Conservation (phyloP, 148 eudicot species). For the Fagopyrum homotropicum region DNA sequence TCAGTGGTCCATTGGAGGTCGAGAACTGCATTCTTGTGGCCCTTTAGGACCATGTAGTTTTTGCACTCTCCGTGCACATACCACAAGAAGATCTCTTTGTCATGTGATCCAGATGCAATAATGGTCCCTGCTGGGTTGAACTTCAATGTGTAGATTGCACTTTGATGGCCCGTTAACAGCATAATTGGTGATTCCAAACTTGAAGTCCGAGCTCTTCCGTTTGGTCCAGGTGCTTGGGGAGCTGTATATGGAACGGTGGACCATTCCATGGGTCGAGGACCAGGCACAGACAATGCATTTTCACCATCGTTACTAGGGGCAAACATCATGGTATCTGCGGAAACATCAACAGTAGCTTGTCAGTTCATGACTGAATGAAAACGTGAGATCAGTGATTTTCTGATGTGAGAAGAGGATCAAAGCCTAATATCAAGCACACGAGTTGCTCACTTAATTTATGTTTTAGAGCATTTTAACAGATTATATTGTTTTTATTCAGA, state of each 20-base stretch:
- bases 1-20: slow-evolving; percentile 96
- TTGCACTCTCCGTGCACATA: slow-evolving; percentile 45
- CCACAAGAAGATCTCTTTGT: slow-evolving; percentile 75
- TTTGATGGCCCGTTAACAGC: slow-evolving; percentile 83
- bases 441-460: not conserved
- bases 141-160: slow-evolving; percentile 88
- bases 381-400: not conserved
- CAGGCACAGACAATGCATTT: slow-evolving; percentile 69
- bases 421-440: not conserved
- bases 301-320: slow-evolving; percentile 37
- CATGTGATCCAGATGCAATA: slow-evolving; percentile 91
- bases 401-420: not conserved
- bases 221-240: slow-evolving; percentile 56
- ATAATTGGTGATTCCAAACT: slow-evolving; percentile 92
- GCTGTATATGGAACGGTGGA: slow-evolving; percentile 46
- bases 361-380: not conserved
- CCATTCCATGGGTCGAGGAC: slow-evolving; percentile 83
- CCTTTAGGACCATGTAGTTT: slow-evolving; percentile 67
- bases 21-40: slow-evolving; percentile 91
- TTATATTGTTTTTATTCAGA: not conserved
- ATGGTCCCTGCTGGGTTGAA: slow-evolving; percentile 83
- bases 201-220: slow-evolving; percentile 80
- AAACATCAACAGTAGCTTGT: not conserved
- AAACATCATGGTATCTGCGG: slow-evolving; percentile 47
- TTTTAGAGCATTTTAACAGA: not conserved